Evolutionary conservation across 768 basidiomycete genomes (phyloP).

Genomic region (Kwoniella botswanensis): DNA sequence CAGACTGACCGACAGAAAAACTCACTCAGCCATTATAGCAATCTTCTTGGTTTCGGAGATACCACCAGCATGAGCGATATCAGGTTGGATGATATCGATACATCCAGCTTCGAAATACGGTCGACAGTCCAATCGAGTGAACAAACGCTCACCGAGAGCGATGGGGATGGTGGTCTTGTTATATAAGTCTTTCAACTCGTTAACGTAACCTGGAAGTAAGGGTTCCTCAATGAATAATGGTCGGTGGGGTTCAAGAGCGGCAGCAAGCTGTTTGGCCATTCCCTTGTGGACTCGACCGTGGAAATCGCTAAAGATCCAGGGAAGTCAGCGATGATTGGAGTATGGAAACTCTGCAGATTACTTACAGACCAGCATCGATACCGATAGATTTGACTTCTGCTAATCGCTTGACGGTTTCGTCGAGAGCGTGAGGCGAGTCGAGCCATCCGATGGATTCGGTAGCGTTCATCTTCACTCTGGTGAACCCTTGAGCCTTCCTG

Average conservation of each 20-base stretch:
- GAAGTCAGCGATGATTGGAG: not conserved
- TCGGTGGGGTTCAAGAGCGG: constrained; percentile 53
- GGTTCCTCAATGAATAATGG: constrained; percentile 58
- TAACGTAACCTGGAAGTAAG: constrained; percentile 51
- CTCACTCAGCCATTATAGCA: constrained; percentile 54
- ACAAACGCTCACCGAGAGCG: constrained; percentile 54
- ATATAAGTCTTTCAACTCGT: constrained; percentile 54
- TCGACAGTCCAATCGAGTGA: constrained; percentile 51
- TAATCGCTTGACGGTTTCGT: constrained; percentile 53
- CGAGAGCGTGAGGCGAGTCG: constrained; percentile 54
- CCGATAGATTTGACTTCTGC: constrained; percentile 54
- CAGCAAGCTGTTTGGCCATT: constrained; percentile 55
- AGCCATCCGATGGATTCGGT: constrained; percentile 54
- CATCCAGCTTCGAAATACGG: constrained; percentile 56
- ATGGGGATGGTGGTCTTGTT: constrained; percentile 55
- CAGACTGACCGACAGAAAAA: constrained; percentile 1
- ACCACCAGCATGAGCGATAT: constrained; percentile 55
- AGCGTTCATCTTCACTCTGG: constrained; percentile 55
- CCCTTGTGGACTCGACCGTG: constrained; percentile 56
- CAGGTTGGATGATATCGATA: constrained; percentile 54
- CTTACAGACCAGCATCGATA: constrained; percentile 54
- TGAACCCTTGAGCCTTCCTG: constrained; percentile 55
- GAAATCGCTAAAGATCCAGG: constrained; percentile 42
- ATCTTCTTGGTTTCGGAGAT: constrained; percentile 56
- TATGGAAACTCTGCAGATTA: not conserved